Percentiles rank a stretch among this genome's conserved stretches.
Evolutionary conservation across 164 flowering plant species (phyloP).

Genomic region (Umbellularia californica): DNA sequence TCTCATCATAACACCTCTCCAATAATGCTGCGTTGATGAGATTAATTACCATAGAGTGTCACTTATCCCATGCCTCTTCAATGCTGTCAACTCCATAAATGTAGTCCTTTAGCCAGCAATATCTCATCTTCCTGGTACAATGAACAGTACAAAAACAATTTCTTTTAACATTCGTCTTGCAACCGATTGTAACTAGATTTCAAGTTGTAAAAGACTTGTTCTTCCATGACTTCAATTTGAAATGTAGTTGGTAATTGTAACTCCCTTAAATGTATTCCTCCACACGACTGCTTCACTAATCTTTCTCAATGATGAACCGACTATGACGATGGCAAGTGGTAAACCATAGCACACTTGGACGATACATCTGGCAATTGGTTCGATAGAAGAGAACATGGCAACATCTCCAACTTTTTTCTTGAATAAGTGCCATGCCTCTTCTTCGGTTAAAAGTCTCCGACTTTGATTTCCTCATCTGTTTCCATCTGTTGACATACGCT

Average conservation of each 20-base stretch:
- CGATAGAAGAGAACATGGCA: background rate
- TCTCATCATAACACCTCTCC: background rate
- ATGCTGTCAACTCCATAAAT: background rate
- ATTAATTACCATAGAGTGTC: background rate
- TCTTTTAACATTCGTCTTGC: background rate
- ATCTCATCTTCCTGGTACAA: slow-evolving; percentile 4
- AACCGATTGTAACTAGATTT: too few relatives aligned
- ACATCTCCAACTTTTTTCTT: slow-evolving; percentile 1
- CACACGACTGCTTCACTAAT: background rate
- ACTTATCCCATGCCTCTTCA: background rate
- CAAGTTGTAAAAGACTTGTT: background rate
- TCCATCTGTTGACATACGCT: background rate
- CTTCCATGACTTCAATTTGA: slow-evolving; percentile 2
- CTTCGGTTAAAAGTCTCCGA: background rate
- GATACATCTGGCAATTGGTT: background rate
- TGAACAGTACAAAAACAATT: slow-evolving; percentile 4
- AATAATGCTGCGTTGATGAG: slow-evolving; percentile 1
- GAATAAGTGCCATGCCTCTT: background rate
- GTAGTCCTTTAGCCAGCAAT: background rate
- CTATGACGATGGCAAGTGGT: background rate
- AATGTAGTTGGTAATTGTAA: background rate
- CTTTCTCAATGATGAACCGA: background rate
- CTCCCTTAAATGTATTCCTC: background rate
- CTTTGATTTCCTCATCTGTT: slow-evolving; percentile 3
- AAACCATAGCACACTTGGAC: background rate